phyloP scores from a whole-genome alignment of 495 filamentous ascomycete genomes.

The Aspergillus kassunensis region DNA sequence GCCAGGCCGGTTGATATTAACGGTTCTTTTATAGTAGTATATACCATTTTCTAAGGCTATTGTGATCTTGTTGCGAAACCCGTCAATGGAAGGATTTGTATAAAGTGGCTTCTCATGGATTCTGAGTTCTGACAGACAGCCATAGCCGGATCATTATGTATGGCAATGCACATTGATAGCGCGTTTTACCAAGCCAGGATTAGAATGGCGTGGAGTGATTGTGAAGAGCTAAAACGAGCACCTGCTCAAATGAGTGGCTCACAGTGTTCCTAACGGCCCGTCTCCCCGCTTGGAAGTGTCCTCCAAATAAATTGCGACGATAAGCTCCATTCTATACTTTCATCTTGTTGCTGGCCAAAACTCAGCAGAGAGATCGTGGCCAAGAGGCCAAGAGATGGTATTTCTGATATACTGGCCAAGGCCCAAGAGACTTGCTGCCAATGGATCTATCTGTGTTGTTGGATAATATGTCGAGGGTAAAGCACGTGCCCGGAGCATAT shows the following conservation, averaged over 20 bases:
- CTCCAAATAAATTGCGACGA: not conserved
- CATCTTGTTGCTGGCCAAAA: not conserved
- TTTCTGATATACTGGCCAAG: no score
- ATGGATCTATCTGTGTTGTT: no score
- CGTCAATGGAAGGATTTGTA: not conserved
- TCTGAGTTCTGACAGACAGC: not conserved
- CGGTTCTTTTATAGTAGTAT: not conserved
- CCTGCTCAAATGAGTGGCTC: constrained; percentile 17
- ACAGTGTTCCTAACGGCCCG: constrained; percentile 1
- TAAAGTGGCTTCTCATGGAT: not conserved
- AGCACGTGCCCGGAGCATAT: not conserved
- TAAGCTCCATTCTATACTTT: not conserved
- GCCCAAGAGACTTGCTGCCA: no score
- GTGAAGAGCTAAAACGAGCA: constrained; percentile 5
- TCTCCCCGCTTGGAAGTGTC: not conserved
- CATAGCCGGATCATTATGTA: not conserved
- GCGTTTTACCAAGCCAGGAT: not conserved
- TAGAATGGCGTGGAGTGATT: not conserved
- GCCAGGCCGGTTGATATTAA: constrained; percentile 6
- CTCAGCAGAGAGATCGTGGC: no score
- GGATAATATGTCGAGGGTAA: not conserved
- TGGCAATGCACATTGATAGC: not conserved
- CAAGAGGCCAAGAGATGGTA: no score
- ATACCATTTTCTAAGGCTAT: no score
- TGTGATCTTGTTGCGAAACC: not conserved